A percentile compares a stretch with the other conserved stretches of the same genome.
phyloP scores from a whole-genome alignment of 2,329 filamentous ascomycete species.

The Zymoseptoria brevis region DNA sequence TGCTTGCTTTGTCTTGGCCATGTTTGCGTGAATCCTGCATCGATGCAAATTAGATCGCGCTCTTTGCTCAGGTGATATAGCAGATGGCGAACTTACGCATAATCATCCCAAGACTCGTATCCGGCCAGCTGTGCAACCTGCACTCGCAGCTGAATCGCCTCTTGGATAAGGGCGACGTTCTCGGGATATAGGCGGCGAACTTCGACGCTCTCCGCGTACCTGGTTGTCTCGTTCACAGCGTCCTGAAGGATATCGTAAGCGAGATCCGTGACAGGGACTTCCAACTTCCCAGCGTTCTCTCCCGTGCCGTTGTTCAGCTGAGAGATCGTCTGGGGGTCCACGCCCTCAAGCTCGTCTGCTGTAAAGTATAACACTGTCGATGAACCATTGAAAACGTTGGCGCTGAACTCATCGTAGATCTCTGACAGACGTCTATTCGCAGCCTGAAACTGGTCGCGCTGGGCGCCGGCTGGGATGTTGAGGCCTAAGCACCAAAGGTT shows the following conservation, averaged over 20 bases:
- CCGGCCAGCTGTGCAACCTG: neutral
- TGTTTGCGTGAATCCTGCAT: neutral
- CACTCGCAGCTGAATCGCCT: neutral
- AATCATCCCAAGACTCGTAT: neutral
- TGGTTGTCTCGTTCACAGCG: neutral
- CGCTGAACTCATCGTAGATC: neutral
- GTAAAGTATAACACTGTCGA: neutral
- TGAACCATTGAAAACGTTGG: neutral
- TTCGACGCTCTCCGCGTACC: neutral
- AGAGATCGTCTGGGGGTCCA: neutral
- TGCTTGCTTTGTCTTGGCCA: neutral
- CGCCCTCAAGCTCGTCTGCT: neutral
- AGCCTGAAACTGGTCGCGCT: neutral
- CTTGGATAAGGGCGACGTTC: neutral
- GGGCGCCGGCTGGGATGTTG: neutral
- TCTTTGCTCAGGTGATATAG: no score
- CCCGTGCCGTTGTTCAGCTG: neutral
- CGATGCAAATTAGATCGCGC: no score
- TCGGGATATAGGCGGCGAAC: neutral
- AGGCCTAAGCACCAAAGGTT: neutral
- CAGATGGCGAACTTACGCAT: no score
- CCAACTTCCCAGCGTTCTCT: neutral
- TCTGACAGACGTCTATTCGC: neutral
- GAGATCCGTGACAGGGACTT: neutral
- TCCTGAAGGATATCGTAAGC: neutral